Percentiles rank a stretch among this genome's conserved stretches.
These are phyloP conservation scores for Magnusiomyces tetraspermus DNA, from an alignment of 1,139 yeast species.

Conservation along the genomic window DNA sequence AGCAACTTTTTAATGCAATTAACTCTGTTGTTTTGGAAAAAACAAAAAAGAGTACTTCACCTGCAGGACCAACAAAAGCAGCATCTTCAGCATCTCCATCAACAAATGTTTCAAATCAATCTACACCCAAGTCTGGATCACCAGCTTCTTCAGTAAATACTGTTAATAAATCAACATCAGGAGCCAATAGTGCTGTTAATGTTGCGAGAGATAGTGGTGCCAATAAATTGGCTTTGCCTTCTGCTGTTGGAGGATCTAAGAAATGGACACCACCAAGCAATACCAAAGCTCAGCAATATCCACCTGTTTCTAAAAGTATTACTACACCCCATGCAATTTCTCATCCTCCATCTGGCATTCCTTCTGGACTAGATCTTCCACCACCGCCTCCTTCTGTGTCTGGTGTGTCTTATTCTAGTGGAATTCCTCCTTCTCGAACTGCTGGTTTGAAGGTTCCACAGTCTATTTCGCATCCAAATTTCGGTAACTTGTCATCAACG, in stretches of 20 bases:
- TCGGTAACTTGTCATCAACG: not conserved
- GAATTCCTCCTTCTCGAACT: not conserved
- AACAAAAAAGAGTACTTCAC: slow-evolving; percentile 14
- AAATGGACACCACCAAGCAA: not conserved
- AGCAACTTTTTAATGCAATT: slow-evolving; percentile 6
- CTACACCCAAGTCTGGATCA: slow-evolving; percentile 3
- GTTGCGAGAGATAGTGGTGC: not conserved
- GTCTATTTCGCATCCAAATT: slow-evolving; percentile 1
- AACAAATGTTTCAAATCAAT: slow-evolving; percentile 11
- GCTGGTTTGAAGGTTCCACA: slow-evolving; percentile 1
- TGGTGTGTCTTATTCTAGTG: not conserved
- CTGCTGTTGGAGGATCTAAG: not conserved
- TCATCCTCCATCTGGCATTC: slow-evolving; percentile 10
- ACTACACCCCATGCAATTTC: slow-evolving; percentile 5
- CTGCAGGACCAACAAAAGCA: slow-evolving; percentile 21
- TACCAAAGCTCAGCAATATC: slow-evolving; percentile 1
- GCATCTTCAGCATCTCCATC: slow-evolving; percentile 24
- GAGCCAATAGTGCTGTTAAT: not conserved
- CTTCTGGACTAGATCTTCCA: slow-evolving; percentile 10
- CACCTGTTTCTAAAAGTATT: slow-evolving; percentile 9
- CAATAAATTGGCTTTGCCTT: not conserved
- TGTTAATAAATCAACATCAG: slow-evolving; percentile 1
- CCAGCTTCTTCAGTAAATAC: not conserved
- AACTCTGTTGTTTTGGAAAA: not conserved
- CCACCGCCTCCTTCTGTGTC: slow-evolving; percentile 6